A percentile compares a stretch with the other conserved stretches of the same genome.
phyloP scores from a whole-genome alignment of 306 rosid genomes.

The Trifolium subterraneum region DNA sequence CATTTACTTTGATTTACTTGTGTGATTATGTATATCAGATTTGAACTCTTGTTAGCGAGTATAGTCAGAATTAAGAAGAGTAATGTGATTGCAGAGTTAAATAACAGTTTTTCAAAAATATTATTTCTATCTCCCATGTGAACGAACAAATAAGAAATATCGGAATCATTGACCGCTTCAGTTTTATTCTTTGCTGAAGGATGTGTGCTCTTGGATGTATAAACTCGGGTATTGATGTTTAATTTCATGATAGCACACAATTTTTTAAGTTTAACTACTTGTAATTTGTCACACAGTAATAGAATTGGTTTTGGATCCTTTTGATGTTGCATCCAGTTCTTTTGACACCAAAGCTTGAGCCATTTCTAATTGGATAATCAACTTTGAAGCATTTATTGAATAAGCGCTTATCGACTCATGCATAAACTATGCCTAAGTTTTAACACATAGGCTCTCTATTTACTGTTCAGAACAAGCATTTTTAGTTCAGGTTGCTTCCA shows the following conservation, averaged over 20 bases:
- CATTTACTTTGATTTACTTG: slow-evolving; percentile 41
- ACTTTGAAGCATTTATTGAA: not conserved
- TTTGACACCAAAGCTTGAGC: not conserved
- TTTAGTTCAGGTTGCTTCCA: slow-evolving; percentile 13
- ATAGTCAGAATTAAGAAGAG: slow-evolving; percentile 61
- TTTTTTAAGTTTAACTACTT: slow-evolving; percentile 6
- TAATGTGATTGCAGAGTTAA: slow-evolving; percentile 60
- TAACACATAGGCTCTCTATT: too few relatives aligned
- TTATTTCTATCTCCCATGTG: slow-evolving; percentile 19
- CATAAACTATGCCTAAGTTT: too few relatives aligned
- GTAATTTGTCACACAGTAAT: slow-evolving; percentile 20
- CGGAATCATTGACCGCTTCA: slow-evolving; percentile 21
- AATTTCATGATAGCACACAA: slow-evolving; percentile 30
- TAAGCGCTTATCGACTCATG: not conserved
- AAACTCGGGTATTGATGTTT: slow-evolving; percentile 27
- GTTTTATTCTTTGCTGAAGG: slow-evolving; percentile 23
- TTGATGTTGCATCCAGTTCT: not conserved
- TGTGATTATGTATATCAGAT: slow-evolving; percentile 65
- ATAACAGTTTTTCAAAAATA: slow-evolving; percentile 41
- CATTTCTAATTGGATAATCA: not conserved
- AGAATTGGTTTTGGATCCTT: not conserved
- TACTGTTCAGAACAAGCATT: not conserved
- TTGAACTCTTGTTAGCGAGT: slow-evolving; percentile 58
- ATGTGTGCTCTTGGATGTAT: slow-evolving; percentile 29
- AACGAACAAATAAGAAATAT: slow-evolving; percentile 39